Evolutionary conservation across 2,329 filamentous ascomycete species (phyloP), one percentile per base, ranked within the genome.

Genomic region (Zymoseptoria brevis): DNA sequence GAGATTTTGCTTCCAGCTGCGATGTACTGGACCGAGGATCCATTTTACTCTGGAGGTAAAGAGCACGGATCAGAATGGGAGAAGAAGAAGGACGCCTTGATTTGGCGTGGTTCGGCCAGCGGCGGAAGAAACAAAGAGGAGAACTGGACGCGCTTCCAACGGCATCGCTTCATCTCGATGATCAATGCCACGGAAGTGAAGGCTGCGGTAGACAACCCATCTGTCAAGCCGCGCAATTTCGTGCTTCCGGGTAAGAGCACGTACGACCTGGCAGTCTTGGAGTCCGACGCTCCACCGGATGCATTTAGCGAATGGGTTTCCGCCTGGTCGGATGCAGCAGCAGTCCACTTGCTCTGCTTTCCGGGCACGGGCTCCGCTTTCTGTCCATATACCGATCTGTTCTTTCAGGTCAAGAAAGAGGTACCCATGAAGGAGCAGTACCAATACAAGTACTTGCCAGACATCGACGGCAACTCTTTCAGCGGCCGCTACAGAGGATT

Each of bases 81-180:
- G 2, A 56, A 72, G 8, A 81, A 81, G 67, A 69, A 69, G 7
- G 64, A 74, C 52, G 67, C 66, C 3, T 62, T 76, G 16, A 69
- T 79, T 11, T 81, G 80, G 80, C 75, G 79, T 50, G 80, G 80
- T 8, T 71, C 70, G 6, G 78, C 77, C 6, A 75, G 74, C 3
- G 79, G 79, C 2, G 80, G 79, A 2, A 72, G 77, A 5, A 78
- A 79, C 63, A 73, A 68, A 21, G 67, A 68, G 24, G 71, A 79
- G 26, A 90, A 85, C 66, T 91, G 88, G 88, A 81, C 78, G 9
- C 81, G 84, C 0, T 90, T 90, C 68, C 87, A 91, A 63, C 83
- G 88, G 3, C 88, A 90, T 68, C 85, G 88, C 1, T 89, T 91
- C 68, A 81, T 90, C 1, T 79, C 84, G 52, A 87, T 90, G 84